phyloP scores from a whole-genome alignment of 169 alveolate genomes.

The Plasmodium vivax region DNA sequence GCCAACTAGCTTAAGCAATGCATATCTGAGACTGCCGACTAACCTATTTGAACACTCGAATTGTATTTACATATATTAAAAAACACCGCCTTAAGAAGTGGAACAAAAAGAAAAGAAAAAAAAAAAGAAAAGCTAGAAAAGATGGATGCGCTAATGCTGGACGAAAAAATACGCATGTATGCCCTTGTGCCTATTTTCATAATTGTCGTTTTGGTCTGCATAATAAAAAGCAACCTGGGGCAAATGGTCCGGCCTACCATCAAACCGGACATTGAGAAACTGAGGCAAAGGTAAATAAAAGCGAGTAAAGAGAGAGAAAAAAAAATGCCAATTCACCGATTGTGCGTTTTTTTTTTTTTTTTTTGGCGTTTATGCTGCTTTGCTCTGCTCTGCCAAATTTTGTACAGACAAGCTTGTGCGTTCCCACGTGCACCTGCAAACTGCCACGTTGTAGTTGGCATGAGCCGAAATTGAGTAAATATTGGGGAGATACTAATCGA shows the following conservation, averaged over 20 bases:
- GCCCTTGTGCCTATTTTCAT: slow-evolving; percentile 79
- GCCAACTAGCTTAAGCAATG: not conserved
- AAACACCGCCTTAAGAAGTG: slow-evolving; percentile 22
- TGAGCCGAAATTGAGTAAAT: not conserved
- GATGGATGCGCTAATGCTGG: slow-evolving; percentile 78
- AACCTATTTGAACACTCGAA: not conserved
- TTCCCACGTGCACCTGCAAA: not conserved
- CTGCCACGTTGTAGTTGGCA: slow-evolving; percentile 4
- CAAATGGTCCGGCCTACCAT: slow-evolving; percentile 37
- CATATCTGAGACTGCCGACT: not conserved
- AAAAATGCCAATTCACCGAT: not conserved
- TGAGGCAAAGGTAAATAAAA: slow-evolving; percentile 44
- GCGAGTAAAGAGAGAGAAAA: not conserved
- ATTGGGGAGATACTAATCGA: not conserved
- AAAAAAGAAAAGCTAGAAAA: not conserved
- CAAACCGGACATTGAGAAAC: slow-evolving; percentile 60
- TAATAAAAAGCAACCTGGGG: slow-evolving; percentile 75
- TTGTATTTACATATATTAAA: not conserved
- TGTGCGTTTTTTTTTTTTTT: not conserved
- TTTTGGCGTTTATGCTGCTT: not conserved
- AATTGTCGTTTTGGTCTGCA: slow-evolving; percentile 71
- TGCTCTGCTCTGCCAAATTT: not conserved
- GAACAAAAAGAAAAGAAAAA: not conserved
- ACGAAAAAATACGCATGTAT: slow-evolving; percentile 68
- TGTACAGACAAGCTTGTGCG: not conserved